Evolutionary conservation across 2,329 filamentous ascomycete genomes (phyloP).

Genomic region (Exophiala calicioides): DNA sequence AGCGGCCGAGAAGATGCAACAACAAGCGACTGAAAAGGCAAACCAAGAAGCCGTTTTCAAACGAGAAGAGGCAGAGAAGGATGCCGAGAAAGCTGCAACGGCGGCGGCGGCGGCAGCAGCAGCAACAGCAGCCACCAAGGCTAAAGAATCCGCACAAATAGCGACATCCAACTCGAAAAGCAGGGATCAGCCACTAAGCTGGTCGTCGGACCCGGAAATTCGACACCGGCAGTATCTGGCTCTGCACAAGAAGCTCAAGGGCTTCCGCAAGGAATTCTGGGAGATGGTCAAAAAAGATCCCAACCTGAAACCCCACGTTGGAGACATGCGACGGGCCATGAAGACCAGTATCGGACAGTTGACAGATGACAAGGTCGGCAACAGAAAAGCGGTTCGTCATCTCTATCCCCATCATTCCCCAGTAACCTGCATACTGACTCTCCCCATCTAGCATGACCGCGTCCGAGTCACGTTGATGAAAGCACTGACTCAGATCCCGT

Average conservation of each 20-base stretch:
- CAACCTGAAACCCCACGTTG: slow-evolving; percentile 64
- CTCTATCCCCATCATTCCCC: no score
- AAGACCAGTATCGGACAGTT: slow-evolving; percentile 73
- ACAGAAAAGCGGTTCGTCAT: slow-evolving; percentile 61
- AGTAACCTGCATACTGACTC: neutral
- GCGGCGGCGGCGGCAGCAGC: no score
- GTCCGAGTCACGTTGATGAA: slow-evolving; percentile 57
- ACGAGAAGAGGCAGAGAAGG: slow-evolving; percentile 16
- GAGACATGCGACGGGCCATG: slow-evolving; percentile 71
- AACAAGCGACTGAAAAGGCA: slow-evolving; percentile 34
- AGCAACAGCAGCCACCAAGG: slow-evolving; percentile 15
- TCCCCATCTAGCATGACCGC: slow-evolving; percentile 48
- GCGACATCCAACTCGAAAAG: neutral
- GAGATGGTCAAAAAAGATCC: slow-evolving; percentile 58
- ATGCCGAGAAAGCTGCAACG: no score
- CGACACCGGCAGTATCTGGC: slow-evolving; percentile 53
- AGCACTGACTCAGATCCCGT: slow-evolving; percentile 51
- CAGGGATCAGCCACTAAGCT: neutral
- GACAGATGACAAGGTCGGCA: slow-evolving; percentile 64
- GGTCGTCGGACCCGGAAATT: slow-evolving; percentile 39
- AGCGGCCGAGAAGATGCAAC: slow-evolving; percentile 36
- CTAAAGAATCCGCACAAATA: neutral
- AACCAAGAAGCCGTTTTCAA: slow-evolving; percentile 25
- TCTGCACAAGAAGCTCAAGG: slow-evolving; percentile 69
- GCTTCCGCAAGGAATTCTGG: slow-evolving; percentile 55